A percentile compares a stretch with the other conserved stretches of the same genome.
These are phyloP conservation scores for Fusarium kyushuense DNA, from an alignment of 2,329 filamentous ascomycete species.

Conservation along the genomic window DNA sequence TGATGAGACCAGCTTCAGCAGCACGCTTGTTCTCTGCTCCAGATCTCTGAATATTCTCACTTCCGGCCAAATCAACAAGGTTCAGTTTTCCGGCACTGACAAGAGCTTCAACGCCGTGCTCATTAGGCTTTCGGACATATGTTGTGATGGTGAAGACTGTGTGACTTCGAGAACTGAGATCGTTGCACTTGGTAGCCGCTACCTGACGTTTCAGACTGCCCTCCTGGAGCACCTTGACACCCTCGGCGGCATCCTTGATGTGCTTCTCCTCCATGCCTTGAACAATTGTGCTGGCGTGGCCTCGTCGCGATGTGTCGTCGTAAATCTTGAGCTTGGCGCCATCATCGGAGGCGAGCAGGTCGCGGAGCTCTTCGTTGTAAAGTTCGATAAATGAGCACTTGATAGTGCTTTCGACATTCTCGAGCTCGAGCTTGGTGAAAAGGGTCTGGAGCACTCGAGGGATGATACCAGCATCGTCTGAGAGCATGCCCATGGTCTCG, in stretches of 20 bases:
- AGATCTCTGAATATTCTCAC: conserved; percentile 96
- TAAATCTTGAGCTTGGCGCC: conserved; percentile 91
- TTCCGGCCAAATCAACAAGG: conserved; percentile 94
- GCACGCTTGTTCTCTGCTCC: conserved; percentile 98
- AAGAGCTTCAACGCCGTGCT: conserved; percentile 89
- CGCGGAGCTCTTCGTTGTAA: conserved; percentile 96
- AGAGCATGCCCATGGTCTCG: conserved; percentile 84
- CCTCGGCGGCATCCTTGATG: conserved; percentile 85
- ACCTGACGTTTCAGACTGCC: conserved; percentile 96
- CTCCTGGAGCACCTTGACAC: conserved; percentile 87
- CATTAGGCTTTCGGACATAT: conserved; percentile 83
- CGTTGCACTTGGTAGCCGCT: conserved; percentile 99
- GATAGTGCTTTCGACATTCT: conserved; percentile 85
- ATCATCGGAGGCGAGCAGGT: conserved; percentile 86
- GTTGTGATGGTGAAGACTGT: conserved; percentile 97
- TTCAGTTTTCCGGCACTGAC: conserved; percentile 94
- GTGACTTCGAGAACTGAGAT: conserved; percentile 95
- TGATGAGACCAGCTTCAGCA: conserved; percentile 94
- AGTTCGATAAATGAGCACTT: conserved; percentile 99
- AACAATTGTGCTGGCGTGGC: conserved; percentile 86
- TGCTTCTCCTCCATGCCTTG: conserved; percentile 98
- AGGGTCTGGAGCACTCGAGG: conserved; percentile 89
- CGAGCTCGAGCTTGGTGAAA: conserved; percentile 84
- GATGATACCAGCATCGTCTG: conserved; percentile 94
- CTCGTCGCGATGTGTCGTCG: conserved; percentile 88